Evolutionary conservation across 352 stramenopile species (phyloP), one percentile per base, ranked within the genome.

Genomic region (Phytophthora pinifolia): DNA sequence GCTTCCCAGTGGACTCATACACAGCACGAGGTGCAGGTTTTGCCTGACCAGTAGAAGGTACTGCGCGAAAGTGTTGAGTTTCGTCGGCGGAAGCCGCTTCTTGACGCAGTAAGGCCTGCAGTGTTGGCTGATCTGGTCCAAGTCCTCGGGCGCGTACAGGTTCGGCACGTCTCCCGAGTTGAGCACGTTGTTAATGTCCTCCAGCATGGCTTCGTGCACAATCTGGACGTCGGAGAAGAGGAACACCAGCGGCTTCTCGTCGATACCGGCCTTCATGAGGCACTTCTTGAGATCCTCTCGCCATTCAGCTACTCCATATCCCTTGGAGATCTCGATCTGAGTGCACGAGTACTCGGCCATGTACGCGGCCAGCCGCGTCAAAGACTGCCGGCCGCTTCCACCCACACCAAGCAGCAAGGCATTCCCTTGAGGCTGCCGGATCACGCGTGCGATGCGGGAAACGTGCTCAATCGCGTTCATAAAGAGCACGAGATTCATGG

Each of bases 191-290:
- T 98, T 98, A 49, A 98, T 92, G 61, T 98, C 94, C 67, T 98
- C 94, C 2, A 98, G 60, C 92, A 98, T 98, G 9, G 87, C 85
- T 54, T 98, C 94, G 42, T 97, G 75, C 5, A 98, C 88, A 46
- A 98, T 97, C 63, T 97, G 90, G 2, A 96, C 95, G 56, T 98
- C 94, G 0, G 88, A 97, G 49, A 98, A 98, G 6, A 98, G 73
- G 47, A 98, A 98, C 0, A 98, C 89, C 6, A 94, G 84, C 1
- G 83, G 86, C 30, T 97, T 97, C 54, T 98, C 87, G 29, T 98
- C 83, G 25, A 98, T 84, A 1, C 94, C 94, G 6, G 92, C 93
- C 34, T 92, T 88, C 74, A 98, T 89, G 0, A 97, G 52, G 20
- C 81, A 93, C 31, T 95, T 95, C 45, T 97, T 98, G 10, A 98